Percentiles rank a stretch among this genome's conserved stretches.
Conservation (phyloP, 2,329 filamentous ascomycete species). For the Aspergillus eucalypticola region DNA sequence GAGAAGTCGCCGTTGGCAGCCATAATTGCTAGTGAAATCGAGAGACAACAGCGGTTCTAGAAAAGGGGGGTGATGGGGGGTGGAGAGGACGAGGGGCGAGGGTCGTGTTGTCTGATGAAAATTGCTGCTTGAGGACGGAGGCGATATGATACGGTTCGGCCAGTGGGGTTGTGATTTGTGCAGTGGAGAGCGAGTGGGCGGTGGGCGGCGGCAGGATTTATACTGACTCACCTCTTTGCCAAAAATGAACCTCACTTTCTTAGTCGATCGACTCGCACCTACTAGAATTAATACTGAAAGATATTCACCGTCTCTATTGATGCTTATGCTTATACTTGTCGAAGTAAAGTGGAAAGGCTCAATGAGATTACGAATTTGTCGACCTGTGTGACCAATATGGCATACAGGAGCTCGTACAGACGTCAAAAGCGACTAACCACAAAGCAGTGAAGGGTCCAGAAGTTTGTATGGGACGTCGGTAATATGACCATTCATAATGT, state of each 20-base stretch:
- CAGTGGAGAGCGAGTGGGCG: constrained; percentile 40
- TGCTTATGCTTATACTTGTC: not conserved
- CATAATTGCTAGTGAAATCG: constrained; percentile 47
- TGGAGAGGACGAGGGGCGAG: constrained; percentile 19
- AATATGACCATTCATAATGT: not conserved
- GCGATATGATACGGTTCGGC: constrained; percentile 36
- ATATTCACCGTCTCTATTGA: not conserved
- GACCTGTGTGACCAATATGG: not conserved
- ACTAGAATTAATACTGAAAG: not conserved
- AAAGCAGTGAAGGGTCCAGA: too few relatives aligned
- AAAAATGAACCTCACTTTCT: not conserved
- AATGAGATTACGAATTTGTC: not conserved
- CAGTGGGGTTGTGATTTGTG: constrained; percentile 40
- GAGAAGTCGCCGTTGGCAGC: constrained; percentile 58
- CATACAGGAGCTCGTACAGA: too few relatives aligned
- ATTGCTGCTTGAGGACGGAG: constrained; percentile 34
- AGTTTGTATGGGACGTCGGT: not conserved
- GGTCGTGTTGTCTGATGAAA: constrained; percentile 35
- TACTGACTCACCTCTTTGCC: constrained; percentile 8
- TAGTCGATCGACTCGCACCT: not conserved
- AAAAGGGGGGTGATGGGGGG: constrained; percentile 10
- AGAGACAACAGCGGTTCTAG: constrained; percentile 9
- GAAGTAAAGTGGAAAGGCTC: not conserved
- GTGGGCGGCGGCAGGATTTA: constrained; percentile 24
- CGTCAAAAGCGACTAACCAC: too few relatives aligned